A percentile compares a stretch with the other conserved stretches of the same genome.
These are phyloP conservation scores for Parmelia sp. DNA, from an alignment of 495 filamentous ascomycete genomes.

Conservation along the genomic window DNA sequence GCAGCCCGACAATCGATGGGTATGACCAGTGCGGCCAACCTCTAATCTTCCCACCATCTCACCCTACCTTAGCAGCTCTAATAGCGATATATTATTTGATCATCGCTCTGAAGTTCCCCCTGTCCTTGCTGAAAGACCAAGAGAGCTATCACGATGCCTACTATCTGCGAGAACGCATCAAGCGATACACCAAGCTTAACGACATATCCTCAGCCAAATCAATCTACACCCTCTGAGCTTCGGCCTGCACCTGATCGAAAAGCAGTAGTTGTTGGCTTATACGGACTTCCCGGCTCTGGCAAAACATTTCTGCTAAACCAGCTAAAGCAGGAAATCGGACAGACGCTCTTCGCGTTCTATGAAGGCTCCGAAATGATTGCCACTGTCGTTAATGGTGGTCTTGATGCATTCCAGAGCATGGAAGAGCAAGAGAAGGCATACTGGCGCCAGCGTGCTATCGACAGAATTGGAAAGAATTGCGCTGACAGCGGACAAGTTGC, in stretches of 20 bases:
- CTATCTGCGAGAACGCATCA: conserved; percentile 27
- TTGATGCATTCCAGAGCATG: conserved; percentile 45
- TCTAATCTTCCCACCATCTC: background rate
- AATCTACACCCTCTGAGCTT: conserved; percentile 21
- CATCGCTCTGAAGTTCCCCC: background rate
- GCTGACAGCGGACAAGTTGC: conserved; percentile 33
- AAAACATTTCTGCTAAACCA: conserved; percentile 47
- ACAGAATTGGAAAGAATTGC: conserved; percentile 40
- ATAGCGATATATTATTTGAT: background rate
- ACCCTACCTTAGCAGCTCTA: background rate
- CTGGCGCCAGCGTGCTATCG: conserved; percentile 46
- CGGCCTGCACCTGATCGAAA: conserved; percentile 26
- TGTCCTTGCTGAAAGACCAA: background rate
- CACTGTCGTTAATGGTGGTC: conserved; percentile 43
- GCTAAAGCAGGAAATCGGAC: conserved; percentile 29
- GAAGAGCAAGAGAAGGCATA: conserved; percentile 35
- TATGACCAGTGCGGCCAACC: background rate
- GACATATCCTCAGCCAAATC: conserved; percentile 23
- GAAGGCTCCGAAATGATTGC: conserved; percentile 36
- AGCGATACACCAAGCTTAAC: conserved; percentile 25
- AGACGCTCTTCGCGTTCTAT: background rate
- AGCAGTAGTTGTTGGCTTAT: conserved; percentile 50
- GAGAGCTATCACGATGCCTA: conserved; percentile 9
- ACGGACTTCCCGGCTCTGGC: conserved; percentile 56
- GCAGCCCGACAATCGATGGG: background rate